Evolutionary conservation across 768 basidiomycete genomes (phyloP), one percentile per base, ranked within the genome.

Genomic region (Agrocybe praecox): DNA sequence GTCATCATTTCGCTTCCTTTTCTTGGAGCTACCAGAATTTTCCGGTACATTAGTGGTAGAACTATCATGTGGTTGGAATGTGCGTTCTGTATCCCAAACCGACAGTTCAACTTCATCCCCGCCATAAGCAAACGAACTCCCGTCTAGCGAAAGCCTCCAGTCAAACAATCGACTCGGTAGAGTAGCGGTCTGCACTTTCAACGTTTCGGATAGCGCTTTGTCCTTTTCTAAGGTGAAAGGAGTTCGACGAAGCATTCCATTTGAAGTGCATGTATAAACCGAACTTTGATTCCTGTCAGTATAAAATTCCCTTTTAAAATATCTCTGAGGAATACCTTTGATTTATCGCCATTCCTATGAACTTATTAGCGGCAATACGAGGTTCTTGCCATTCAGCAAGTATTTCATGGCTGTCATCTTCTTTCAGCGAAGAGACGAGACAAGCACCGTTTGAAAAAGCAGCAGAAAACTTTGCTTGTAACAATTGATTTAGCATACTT

Each of bases 101-200:
- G 92, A 94, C 2, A 90, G 69, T 55, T 93, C 90, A 17, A 95
- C 90, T 70, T 95, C 93, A 59, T 94, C 86, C 2, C 93, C 93
- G 12, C 88, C 93, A 59, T 93, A 94, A 2, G 86, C 81, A 73
- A 95, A 94, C 0, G 80, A 80, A 33, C 77, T 67, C 2, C 72
- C 73, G 56, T 81, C 74, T 17, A 73, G 65, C 1, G 85, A 82
- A 21, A 91, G 64, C 29, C 79, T 78, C 88, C 90, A 92, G 52
- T 82, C 84, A 46, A 72, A 74, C n/a, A 94, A 76, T 19, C 89
- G 85, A 57, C 80, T 85, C 2, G 92, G 91, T 46, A 94, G 79
- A 9, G 74, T 75, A 7, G 78, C 74, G 32, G 53, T 58, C 18
- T 62, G 52, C n/a, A 52, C 52, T 48, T 59, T 46, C 5, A 53